Evolutionary conservation across 805 yeast genomes (phyloP).

Genomic region (Sporopachydermia lactativora): DNA sequence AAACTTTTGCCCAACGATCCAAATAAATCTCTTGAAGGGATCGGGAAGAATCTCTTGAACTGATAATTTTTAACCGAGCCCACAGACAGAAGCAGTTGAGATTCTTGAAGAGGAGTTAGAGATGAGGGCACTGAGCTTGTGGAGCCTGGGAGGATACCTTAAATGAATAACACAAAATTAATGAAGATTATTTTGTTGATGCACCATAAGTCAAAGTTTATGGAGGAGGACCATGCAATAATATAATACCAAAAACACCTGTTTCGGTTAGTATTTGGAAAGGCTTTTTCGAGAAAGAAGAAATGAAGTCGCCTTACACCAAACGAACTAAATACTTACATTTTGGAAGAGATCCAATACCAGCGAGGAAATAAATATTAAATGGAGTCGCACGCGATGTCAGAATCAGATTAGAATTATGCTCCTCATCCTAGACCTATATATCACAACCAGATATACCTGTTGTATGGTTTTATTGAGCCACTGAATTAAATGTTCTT

Average conservation of each 20-base stretch:
- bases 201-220: neutral
- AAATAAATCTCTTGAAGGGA: neutral
- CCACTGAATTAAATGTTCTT: slow-evolving; percentile 1
- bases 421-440: neutral
- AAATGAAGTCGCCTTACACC: neutral
- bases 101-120: neutral
- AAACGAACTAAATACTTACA: neutral
- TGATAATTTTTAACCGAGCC: neutral
- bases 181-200: neutral
- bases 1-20: neutral
- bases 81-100: neutral
- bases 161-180: neutral
- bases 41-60: neutral
- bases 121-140: neutral
- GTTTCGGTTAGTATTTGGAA: neutral
- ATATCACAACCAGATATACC: slow-evolving; percentile 1
- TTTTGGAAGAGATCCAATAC: slow-evolving; percentile 1
- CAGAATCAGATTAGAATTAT: neutral
- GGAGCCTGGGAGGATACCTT: slow-evolving; percentile 1
- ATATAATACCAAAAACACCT: neutral
- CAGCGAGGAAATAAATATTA: neutral
- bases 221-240: slow-evolving; percentile 1
- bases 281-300: slow-evolving; percentile 1
- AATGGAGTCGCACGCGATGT: neutral
- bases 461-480: neutral